Conservation (phyloP, 306 rosid genomes). For the Mimosa bimucronata region DNA sequence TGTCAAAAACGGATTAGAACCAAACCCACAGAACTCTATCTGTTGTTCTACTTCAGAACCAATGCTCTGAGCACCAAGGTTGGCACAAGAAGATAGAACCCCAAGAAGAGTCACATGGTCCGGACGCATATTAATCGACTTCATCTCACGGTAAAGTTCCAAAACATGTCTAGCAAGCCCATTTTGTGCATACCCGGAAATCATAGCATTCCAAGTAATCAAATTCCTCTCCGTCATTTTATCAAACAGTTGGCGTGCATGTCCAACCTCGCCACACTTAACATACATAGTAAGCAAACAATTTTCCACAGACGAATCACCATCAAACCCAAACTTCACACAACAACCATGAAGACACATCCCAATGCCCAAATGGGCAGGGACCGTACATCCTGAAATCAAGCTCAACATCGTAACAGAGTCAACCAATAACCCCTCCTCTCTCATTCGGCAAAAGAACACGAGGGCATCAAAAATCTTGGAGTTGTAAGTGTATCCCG, state of each 20-base stretch:
- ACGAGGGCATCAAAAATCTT: slow-evolving; percentile 47
- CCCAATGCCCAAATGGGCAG: slow-evolving; percentile 54
- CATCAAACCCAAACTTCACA: slow-evolving; percentile 56
- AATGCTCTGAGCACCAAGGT: slow-evolving; percentile 53
- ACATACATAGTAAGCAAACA: slow-evolving; percentile 82
- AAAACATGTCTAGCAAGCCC: slow-evolving; percentile 72
- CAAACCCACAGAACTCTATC: slow-evolving; percentile 40
- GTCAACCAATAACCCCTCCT: slow-evolving; percentile 42
- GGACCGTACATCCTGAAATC: slow-evolving; percentile 57
- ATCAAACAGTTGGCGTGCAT: slow-evolving; percentile 63
- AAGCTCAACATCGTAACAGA: slow-evolving; percentile 77
- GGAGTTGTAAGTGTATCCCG: slow-evolving; percentile 62
- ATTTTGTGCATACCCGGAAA: slow-evolving; percentile 83
- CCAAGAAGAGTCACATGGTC: slow-evolving; percentile 58
- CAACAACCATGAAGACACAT: slow-evolving; percentile 55
- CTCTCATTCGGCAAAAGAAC: slow-evolving; percentile 61
- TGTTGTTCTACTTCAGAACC: slow-evolving; percentile 48
- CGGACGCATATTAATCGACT: slow-evolving; percentile 39
- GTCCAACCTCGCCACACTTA: slow-evolving; percentile 63
- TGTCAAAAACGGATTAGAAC: slow-evolving; percentile 47
- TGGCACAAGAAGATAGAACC: slow-evolving; percentile 54
- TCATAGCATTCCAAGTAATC: slow-evolving; percentile 91
- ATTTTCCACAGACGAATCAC: slow-evolving; percentile 60
- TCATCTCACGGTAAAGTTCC: slow-evolving; percentile 56
- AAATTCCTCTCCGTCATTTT: slow-evolving; percentile 64